These are phyloP conservation scores for Pyrenophora teres DNA, from an alignment of 2,329 filamentous ascomycete species.

Conservation along the genomic window DNA sequence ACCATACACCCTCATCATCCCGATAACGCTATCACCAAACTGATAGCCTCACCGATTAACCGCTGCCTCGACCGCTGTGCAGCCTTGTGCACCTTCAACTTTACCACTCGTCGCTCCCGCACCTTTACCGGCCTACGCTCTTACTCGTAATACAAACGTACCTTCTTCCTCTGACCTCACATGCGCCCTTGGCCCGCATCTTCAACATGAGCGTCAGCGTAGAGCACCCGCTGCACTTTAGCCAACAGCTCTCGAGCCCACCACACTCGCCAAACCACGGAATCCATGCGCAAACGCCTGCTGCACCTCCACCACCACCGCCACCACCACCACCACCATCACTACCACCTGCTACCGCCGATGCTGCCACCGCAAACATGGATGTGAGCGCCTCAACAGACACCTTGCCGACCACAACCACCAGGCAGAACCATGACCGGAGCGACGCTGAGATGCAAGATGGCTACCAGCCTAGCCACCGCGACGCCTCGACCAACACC, in stretches of 20 bases:
- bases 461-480: slow-evolving; percentile 18
- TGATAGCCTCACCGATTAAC: slow-evolving; percentile 9
- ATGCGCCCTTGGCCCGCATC: slow-evolving; percentile 13
- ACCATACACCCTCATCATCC: neutral
- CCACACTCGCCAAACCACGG: slow-evolving; percentile 38
- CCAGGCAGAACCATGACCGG: slow-evolving; percentile 46
- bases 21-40: slow-evolving; percentile 6
- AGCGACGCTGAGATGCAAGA: slow-evolving; percentile 45
- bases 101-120: slow-evolving; percentile 2
- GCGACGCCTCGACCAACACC: slow-evolving; percentile 16
- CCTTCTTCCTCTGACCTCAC: slow-evolving; percentile 9
- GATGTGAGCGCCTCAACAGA: slow-evolving; percentile 43
- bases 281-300: slow-evolving; percentile 33
- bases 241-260: slow-evolving; percentile 40
- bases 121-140: slow-evolving; percentile 6
- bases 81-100: slow-evolving; percentile 17
- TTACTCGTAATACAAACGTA: slow-evolving; percentile 1
- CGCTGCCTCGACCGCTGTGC: slow-evolving; percentile 12
- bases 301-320: slow-evolving; percentile 21
- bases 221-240: slow-evolving; percentile 47
- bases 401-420: slow-evolving; percentile 36
- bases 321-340: slow-evolving; percentile 26
- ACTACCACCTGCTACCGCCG: neutral
- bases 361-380: slow-evolving; percentile 25
- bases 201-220: slow-evolving; percentile 49